Evolutionary conservation across 768 basidiomycete genomes (phyloP).

Genomic region (Mycena leptocephala): DNA sequence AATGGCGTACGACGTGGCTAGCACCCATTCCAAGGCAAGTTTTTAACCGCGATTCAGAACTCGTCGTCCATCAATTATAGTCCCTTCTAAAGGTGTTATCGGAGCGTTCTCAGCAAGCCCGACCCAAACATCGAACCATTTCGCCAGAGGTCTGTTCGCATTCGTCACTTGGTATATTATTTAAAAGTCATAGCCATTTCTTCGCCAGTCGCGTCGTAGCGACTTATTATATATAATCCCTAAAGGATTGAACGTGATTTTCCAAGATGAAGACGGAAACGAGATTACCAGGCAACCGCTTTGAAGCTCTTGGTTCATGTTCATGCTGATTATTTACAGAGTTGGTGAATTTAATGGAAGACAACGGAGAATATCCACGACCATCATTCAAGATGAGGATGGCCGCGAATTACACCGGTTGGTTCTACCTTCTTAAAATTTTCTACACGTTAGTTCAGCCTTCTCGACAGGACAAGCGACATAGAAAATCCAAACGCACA

Average conservation of each 20-base stretch:
- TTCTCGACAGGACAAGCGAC: slow-evolving; percentile 10
- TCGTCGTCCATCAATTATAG: no score
- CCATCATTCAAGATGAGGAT: slow-evolving; percentile 72
- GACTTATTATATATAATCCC: slow-evolving; percentile 76
- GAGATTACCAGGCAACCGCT: slow-evolving; percentile 73
- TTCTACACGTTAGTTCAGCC: neutral
- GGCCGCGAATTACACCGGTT: slow-evolving; percentile 75
- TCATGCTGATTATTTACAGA: slow-evolving; percentile 46
- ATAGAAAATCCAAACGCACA: neutral
- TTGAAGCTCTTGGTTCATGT: neutral
- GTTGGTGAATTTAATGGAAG: slow-evolving; percentile 66
- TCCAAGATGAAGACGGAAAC: slow-evolving; percentile 76
- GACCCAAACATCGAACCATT: neutral
- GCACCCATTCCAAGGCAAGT: neutral
- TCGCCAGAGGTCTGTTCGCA: slow-evolving; percentile 7
- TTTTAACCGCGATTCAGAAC: neutral
- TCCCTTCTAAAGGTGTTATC: neutral
- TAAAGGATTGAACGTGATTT: slow-evolving; percentile 75
- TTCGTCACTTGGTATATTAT: neutral
- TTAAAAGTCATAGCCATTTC: neutral
- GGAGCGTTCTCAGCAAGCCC: neutral
- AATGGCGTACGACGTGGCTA: neutral
- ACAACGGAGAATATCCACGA: slow-evolving; percentile 55
- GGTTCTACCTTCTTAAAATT: no score
- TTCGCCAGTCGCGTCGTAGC: neutral